phyloP scores from a whole-genome alignment of 2,329 filamentous ascomycete genomes.

The Orbilia oligospora region DNA sequence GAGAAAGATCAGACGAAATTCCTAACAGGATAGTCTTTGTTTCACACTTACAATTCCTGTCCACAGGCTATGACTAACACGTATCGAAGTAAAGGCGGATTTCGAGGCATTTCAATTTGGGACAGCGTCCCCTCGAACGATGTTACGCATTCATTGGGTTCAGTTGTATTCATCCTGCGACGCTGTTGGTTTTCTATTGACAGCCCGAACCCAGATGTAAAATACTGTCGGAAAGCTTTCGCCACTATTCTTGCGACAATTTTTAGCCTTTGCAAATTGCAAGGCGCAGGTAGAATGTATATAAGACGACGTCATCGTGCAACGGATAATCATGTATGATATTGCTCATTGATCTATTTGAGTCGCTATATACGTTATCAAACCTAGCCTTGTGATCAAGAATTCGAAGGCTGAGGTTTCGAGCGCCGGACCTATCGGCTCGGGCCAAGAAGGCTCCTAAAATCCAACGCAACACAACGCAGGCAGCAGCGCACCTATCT shows the following conservation, averaged over 20 bases:
- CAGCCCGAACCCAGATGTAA: constrained; percentile 2
- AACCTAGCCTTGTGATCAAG: constrained; percentile 12
- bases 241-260: constrained; percentile 11
- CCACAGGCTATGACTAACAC: constrained; percentile 30
- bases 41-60: constrained; percentile 46
- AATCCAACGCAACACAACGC: constrained; percentile 58
- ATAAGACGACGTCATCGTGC: constrained; percentile 22
- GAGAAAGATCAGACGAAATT: constrained; percentile 59
- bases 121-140: constrained; percentile 25
- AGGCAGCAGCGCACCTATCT: not conserved
- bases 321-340: not conserved
- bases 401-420: not conserved
- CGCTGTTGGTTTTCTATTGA: constrained; percentile 36
- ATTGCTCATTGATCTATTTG: constrained; percentile 13
- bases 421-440: constrained; percentile 20
- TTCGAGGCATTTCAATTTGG: constrained; percentile 23
- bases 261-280: constrained; percentile 1
- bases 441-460: constrained; percentile 14
- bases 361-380: not conserved
- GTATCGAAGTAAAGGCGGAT: constrained; percentile 29
- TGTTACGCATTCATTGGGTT: constrained; percentile 52
- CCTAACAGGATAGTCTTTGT: constrained; percentile 52
- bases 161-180: constrained; percentile 34
- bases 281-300: not conserved
- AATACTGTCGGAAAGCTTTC: not conserved